Percentiles rank a stretch among this genome's conserved stretches.
These are phyloP conservation scores for Aspergillus pseudotamarii DNA, from an alignment of 2,329 filamentous ascomycete species.

Conservation along the genomic window DNA sequence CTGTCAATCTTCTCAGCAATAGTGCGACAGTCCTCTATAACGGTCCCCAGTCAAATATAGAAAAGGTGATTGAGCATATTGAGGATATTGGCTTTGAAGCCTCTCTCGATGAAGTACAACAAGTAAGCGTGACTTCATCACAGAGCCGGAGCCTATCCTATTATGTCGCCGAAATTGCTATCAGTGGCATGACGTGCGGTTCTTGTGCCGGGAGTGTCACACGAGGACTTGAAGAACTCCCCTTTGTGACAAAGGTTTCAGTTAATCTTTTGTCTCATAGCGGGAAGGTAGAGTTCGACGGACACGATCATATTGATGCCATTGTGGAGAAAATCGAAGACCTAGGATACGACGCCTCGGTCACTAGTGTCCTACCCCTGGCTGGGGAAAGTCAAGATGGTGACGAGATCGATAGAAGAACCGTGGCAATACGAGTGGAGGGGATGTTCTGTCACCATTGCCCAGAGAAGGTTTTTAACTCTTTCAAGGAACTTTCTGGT, in stretches of 20 bases:
- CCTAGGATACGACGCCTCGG: conserved; percentile 66
- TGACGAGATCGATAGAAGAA: conserved; percentile 45
- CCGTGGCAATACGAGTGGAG: conserved; percentile 66
- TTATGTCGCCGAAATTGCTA: conserved; percentile 51
- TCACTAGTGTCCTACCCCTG: conserved; percentile 50
- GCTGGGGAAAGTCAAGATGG: conserved; percentile 32
- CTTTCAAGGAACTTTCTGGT: conserved; percentile 51
- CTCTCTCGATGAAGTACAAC: conserved; percentile 40
- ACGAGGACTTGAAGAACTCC: conserved; percentile 47
- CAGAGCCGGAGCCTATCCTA: conserved; percentile 7
- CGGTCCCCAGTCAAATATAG: conserved; percentile 49
- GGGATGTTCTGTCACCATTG: conserved; percentile 78
- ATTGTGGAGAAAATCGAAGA: conserved; percentile 56
- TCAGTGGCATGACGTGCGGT: conserved; percentile 62
- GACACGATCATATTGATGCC: conserved; percentile 47
- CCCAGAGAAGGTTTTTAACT: conserved; percentile 50
- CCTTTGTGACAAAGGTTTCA: conserved; percentile 51
- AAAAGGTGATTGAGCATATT: conserved; percentile 51
- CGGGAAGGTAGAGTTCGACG: conserved; percentile 52
- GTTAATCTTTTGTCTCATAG: conserved; percentile 57
- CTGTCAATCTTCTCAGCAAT: conserved; percentile 68
- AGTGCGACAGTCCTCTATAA: conserved; percentile 64
- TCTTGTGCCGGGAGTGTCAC: conserved; percentile 56
- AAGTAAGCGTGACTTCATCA: conserved; percentile 10
- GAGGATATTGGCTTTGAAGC: conserved; percentile 55